phyloP scores from a whole-genome alignment of 2,329 filamentous ascomycete species.

The Pleomassaria siparia region DNA sequence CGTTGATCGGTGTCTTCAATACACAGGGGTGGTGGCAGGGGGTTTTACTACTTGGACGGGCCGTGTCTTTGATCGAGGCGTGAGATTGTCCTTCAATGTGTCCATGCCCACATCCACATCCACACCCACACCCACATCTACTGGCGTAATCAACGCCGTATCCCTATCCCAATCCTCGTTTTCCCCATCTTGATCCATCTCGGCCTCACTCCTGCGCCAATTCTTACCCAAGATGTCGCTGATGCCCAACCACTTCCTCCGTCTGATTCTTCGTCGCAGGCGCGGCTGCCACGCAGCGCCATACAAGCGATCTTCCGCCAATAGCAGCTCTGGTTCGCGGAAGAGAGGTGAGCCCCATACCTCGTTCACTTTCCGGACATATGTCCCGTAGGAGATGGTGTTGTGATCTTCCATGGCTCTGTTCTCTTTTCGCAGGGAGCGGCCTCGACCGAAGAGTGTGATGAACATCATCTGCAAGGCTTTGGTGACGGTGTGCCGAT shows the following conservation, averaged over 20 bases:
- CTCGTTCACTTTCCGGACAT: conserved; percentile 28
- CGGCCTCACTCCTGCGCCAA: background rate
- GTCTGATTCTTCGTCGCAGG: conserved; percentile 9
- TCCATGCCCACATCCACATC: too few species aligned
- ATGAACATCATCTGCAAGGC: conserved; percentile 29
- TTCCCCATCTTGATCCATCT: background rate
- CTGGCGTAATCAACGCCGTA: background rate
- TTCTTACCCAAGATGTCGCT: conserved; percentile 10
- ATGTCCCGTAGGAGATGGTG: conserved; percentile 19
- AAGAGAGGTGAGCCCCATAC: conserved; percentile 33
- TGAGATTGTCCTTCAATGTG: too few species aligned
- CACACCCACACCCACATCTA: background rate
- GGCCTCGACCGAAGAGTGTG: conserved; percentile 31
- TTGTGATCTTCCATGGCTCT: conserved; percentile 27
- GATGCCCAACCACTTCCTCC: conserved; percentile 8
- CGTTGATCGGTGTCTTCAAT: too few species aligned
- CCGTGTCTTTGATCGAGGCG: too few species aligned
- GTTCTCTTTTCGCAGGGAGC: conserved; percentile 24
- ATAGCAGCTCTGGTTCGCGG: conserved; percentile 19
- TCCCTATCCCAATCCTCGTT: background rate
- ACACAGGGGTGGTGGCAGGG: too few species aligned
- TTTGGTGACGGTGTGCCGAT: conserved; percentile 27
- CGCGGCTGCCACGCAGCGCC: conserved; percentile 20
- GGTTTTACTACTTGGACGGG: too few species aligned
- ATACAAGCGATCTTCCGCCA: conserved; percentile 9